A percentile compares a stretch with the other conserved stretches of the same genome.
These are phyloP conservation scores for Chlamydomonas asymmetrica DNA, from an alignment of 139 green algal genomes.

Conservation along the genomic window DNA sequence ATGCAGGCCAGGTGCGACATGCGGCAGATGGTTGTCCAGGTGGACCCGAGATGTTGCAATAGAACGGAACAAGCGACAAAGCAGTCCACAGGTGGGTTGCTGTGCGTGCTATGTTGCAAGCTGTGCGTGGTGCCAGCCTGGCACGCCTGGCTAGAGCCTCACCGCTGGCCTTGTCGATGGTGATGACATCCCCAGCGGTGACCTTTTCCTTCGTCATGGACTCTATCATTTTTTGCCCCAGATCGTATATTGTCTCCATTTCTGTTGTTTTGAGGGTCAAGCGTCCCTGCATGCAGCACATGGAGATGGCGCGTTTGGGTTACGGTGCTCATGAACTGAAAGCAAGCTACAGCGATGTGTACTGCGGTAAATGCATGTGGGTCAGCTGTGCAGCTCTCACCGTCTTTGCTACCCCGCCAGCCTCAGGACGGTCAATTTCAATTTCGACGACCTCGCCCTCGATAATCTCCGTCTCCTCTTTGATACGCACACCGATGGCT, in stretches of 20 bases:
- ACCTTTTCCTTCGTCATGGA: conserved; percentile 91
- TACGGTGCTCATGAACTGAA: not conserved
- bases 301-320: no score
- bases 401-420: conserved; percentile 73
- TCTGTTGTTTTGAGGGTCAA: conserved; percentile 99
- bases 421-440: conserved; percentile 90
- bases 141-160: conserved; percentile 4
- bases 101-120: not conserved
- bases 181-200: conserved; percentile 91
- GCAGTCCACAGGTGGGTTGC: not conserved
- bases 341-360: not conserved
- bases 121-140: not conserved
- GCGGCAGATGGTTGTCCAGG: no score
- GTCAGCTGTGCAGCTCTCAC: conserved; percentile 56
- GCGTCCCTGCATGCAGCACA: conserved; percentile 79
- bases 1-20: not conserved
- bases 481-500: conserved; percentile 96
- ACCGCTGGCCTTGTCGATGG: conserved; percentile 95
- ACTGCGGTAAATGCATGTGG: no score
- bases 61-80: conserved; percentile 1
- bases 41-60: not conserved
- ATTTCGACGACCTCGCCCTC: conserved; percentile 99
- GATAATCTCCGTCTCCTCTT: conserved; percentile 98
- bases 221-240: conserved; percentile 94
- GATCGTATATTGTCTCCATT: conserved; percentile 99